Evolutionary conservation across 2,329 filamentous ascomycete species (phyloP).

Genomic region (Neonectria neomacrospora): DNA sequence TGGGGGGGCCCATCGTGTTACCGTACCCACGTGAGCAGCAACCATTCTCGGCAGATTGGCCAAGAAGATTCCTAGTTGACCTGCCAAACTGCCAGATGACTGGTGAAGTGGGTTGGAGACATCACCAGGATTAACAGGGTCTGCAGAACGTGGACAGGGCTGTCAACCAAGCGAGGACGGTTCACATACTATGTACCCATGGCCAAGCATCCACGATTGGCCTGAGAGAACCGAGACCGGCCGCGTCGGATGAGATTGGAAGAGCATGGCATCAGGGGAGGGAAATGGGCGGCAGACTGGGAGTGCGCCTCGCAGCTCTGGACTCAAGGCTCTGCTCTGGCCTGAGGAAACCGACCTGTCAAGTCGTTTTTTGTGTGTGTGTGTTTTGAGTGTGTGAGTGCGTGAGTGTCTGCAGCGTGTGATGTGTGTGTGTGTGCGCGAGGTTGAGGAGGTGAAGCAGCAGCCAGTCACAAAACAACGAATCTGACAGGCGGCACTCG

Average conservation of each 20-base stretch:
- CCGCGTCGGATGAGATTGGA: neutral
- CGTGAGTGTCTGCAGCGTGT: neutral
- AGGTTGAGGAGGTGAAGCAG: neutral
- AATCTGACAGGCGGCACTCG: neutral
- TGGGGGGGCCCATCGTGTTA: neutral
- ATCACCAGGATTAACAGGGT: neutral
- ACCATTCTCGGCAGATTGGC: neutral
- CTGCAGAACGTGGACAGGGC: neutral
- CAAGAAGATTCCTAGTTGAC: neutral
- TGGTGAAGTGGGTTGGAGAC: neutral
- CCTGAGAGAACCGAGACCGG: neutral
- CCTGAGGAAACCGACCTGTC: neutral
- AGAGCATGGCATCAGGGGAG: neutral
- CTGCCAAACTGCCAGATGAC: neutral
- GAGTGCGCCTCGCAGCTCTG: neutral
- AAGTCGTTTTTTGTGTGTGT: neutral
- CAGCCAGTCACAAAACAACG: neutral
- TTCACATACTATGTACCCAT: neutral
- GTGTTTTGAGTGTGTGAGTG: neutral
- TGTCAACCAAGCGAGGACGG: neutral
- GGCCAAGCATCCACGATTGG: neutral
- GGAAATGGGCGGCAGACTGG: neutral
- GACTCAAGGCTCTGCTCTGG: no score
- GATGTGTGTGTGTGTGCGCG: neutral
- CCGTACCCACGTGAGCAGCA: conserved; percentile 11